Percentiles rank a stretch among this genome's conserved stretches.
Conservation (phyloP, 805 yeast species). For the Lipomyces sp. region DNA sequence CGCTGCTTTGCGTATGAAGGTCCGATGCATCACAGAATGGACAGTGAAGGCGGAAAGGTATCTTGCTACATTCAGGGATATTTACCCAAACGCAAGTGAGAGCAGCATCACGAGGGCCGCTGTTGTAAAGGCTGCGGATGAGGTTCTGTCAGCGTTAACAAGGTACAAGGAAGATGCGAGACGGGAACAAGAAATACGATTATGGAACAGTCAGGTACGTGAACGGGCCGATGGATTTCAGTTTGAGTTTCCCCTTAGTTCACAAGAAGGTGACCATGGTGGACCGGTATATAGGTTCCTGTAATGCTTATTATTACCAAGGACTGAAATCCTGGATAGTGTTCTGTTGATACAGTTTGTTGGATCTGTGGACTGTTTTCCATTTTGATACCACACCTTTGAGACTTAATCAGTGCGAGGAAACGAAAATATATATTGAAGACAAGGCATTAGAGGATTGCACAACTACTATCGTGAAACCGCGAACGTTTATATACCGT, state of each 20-base stretch:
- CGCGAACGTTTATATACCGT: background rate
- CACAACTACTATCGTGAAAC: background rate
- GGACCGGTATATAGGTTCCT: background rate
- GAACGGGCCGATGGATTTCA: background rate
- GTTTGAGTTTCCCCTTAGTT: background rate
- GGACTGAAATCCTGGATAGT: background rate
- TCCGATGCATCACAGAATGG: background rate
- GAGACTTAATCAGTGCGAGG: background rate
- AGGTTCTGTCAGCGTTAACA: background rate
- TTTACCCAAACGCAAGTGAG: background rate
- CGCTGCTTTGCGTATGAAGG: conserved; percentile 1
- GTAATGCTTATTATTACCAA: background rate
- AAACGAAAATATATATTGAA: background rate
- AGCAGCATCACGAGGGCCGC: background rate
- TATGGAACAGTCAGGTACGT: background rate
- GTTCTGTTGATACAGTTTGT: background rate
- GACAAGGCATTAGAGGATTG: background rate
- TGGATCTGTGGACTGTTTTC: background rate
- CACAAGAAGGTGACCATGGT: background rate
- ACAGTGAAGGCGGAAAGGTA: background rate
- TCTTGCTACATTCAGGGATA: background rate
- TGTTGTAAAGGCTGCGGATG: background rate
- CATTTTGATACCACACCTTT: background rate
- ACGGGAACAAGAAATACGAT: background rate
- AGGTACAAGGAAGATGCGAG: conserved; percentile 1